These are phyloP conservation scores for Aspergillus conjunctus DNA, from an alignment of 495 filamentous ascomycete species.

Conservation along the genomic window DNA sequence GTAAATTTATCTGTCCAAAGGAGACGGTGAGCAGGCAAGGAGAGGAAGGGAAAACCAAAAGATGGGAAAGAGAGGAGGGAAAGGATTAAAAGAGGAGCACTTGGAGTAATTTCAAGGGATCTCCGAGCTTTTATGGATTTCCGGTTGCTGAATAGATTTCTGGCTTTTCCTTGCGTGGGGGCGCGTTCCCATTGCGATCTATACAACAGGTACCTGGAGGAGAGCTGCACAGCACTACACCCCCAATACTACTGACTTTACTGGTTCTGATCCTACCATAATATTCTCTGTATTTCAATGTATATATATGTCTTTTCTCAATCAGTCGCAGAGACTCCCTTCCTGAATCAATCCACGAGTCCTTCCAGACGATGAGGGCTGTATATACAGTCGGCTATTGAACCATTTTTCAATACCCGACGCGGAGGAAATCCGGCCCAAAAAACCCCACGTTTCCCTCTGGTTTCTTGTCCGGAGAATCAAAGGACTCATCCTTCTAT, in stretches of 20 bases:
- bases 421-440: conserved; percentile 37
- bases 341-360: no score
- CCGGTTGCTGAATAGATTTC: no score
- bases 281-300: no score
- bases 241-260: no score
- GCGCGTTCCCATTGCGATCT: no score
- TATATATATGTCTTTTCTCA: neutral
- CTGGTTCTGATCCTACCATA: no score
- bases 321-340: neutral
- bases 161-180: no score
- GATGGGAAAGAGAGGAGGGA: conserved; percentile 3
- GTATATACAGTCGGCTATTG: conserved; percentile 1
- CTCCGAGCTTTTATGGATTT: no score
- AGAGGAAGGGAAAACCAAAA: conserved; percentile 10
- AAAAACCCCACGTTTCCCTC: conserved; percentile 21
- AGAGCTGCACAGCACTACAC: no score
- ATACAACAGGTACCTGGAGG: no score
- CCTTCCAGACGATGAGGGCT: no score
- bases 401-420: conserved; percentile 41
- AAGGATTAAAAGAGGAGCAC: neutral
- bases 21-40: conserved; percentile 3
- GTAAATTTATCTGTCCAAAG: conserved; percentile 1
- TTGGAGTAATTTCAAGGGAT: neutral
- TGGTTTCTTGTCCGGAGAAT: conserved; percentile 12
- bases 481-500: neutral